Evolutionary conservation across 2,329 filamentous ascomycete species (phyloP).

Genomic region (Penicillium sclerotiorum): DNA sequence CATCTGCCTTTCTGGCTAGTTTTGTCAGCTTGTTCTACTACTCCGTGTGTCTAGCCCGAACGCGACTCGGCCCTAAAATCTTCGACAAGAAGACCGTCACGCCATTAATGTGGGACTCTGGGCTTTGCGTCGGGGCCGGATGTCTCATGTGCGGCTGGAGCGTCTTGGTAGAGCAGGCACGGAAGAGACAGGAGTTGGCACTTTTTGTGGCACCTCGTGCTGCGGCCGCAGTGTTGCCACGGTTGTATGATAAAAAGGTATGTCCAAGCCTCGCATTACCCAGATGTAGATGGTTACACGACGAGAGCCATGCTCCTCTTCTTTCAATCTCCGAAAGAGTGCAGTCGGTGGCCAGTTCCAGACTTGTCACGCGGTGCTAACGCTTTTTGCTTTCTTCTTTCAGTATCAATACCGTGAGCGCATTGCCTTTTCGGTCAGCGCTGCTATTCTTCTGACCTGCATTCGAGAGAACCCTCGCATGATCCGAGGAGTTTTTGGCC

Average conservation of each 20-base stretch:
- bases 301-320: conserved; percentile 4
- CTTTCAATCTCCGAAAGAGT: conserved; percentile 7
- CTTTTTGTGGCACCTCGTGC: conserved; percentile 81
- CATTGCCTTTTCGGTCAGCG: conserved; percentile 66
- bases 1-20: conserved; percentile 74
- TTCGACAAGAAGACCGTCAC: conserved; percentile 59
- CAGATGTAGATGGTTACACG: conserved; percentile 25
- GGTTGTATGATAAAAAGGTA: conserved; percentile 63
- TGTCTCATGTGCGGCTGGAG: conserved; percentile 81
- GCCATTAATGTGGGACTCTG: conserved; percentile 60
- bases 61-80: conserved; percentile 69
- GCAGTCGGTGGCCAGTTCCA: conserved; percentile 9
- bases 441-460: conserved; percentile 70
- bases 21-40: conserved; percentile 86
- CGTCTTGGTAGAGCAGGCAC: conserved; percentile 69
- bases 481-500: conserved; percentile 70
- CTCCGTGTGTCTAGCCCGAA: conserved; percentile 76
- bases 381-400: conserved; percentile 17
- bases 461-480: conserved; percentile 63
- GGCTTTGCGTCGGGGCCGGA: conserved; percentile 69
- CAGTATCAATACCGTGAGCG: conserved; percentile 70
- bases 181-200: conserved; percentile 71
- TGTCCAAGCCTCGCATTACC: conserved; percentile 16
- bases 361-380: conserved; percentile 22
- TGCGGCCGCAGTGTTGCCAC: conserved; percentile 71